Percentiles rank a stretch among this genome's conserved stretches.
These are phyloP conservation scores for Saccharomyces hybrid DNA, from an alignment of 1,139 yeast genomes.

Conservation along the genomic window DNA sequence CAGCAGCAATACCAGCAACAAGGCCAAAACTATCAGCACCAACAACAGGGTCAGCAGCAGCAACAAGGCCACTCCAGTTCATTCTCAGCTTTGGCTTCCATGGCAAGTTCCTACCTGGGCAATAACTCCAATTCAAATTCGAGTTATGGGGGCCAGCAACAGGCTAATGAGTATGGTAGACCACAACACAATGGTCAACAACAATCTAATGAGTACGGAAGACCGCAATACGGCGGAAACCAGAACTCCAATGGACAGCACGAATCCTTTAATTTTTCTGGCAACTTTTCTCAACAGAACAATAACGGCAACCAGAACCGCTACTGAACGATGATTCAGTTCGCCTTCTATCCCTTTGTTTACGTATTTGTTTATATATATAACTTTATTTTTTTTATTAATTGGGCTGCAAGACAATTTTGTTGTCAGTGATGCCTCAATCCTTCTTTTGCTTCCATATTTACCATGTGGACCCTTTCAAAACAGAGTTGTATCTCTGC, in stretches of 20 bases:
- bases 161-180: constrained; percentile 2
- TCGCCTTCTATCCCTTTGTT: background rate
- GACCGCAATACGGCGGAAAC: constrained; percentile 2
- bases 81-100: constrained; percentile 10
- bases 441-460: background rate
- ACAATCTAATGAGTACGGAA: background rate
- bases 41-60: constrained; percentile 3
- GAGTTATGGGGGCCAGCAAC: constrained; percentile 4
- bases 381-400: background rate
- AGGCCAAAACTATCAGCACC: constrained; percentile 3
- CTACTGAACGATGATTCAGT: background rate
- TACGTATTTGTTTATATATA: background rate
- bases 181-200: background rate
- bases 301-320: background rate
- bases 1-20: constrained; percentile 2
- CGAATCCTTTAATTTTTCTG: constrained; percentile 2
- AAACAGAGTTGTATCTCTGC: background rate
- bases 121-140: constrained; percentile 2
- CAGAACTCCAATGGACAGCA: background rate
- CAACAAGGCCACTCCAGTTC: constrained; percentile 3
- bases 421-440: background rate
- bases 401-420: background rate
- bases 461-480: background rate
- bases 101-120: constrained; percentile 11
- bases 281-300: constrained; percentile 2